These are phyloP conservation scores for Xylaria sp. DNA, from an alignment of 2,329 filamentous ascomycete genomes.

Conservation along the genomic window DNA sequence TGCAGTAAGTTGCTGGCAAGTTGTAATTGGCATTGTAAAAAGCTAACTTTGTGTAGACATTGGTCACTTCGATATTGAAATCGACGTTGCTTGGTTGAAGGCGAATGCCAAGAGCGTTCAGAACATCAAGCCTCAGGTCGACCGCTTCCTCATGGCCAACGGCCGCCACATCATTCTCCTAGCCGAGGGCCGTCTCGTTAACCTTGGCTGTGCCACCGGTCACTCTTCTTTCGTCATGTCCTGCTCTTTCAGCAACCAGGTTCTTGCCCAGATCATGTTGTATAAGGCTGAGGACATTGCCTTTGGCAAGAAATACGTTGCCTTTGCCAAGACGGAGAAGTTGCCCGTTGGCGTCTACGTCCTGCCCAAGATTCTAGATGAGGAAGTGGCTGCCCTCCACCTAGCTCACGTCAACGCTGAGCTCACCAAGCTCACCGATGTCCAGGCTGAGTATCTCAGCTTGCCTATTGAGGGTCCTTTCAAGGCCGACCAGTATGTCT, in stretches of 20 bases:
- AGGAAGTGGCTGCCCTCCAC: slow-evolving; percentile 96
- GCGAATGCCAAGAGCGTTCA: slow-evolving; percentile 89
- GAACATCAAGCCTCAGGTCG: slow-evolving; percentile 99
- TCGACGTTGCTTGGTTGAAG: slow-evolving; percentile 99
- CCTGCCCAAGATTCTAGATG: slow-evolving; percentile 97
- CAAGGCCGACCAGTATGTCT: slow-evolving; percentile 88
- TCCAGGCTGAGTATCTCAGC: slow-evolving; percentile 94
- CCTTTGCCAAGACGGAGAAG: slow-evolving; percentile 92
- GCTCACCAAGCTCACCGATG: slow-evolving; percentile 81
- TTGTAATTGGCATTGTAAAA: slow-evolving; percentile 7
- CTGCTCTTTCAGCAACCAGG: slow-evolving; percentile 99
- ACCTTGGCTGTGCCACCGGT: slow-evolving; percentile 97
- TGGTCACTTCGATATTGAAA: slow-evolving; percentile 99
- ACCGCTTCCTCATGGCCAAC: slow-evolving; percentile 93
- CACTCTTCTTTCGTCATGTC: slow-evolving; percentile 99
- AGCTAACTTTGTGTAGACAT: slow-evolving; percentile 67
- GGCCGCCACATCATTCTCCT: slow-evolving; percentile 98
- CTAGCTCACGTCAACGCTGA: slow-evolving; percentile 92
- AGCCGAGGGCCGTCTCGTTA: slow-evolving; percentile 97
- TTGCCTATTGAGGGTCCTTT: slow-evolving; percentile 85
- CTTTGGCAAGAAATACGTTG: slow-evolving; percentile 92
- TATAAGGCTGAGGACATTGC: slow-evolving; percentile 89
- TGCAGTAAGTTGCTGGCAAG: slow-evolving; percentile 71
- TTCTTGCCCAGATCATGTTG: slow-evolving; percentile 97
- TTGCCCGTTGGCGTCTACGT: slow-evolving; percentile 93